Evolutionary conservation across 2,329 filamentous ascomycete genomes (phyloP), one percentile per base, ranked within the genome.

Genomic region (Celoporthe dispersa): DNA sequence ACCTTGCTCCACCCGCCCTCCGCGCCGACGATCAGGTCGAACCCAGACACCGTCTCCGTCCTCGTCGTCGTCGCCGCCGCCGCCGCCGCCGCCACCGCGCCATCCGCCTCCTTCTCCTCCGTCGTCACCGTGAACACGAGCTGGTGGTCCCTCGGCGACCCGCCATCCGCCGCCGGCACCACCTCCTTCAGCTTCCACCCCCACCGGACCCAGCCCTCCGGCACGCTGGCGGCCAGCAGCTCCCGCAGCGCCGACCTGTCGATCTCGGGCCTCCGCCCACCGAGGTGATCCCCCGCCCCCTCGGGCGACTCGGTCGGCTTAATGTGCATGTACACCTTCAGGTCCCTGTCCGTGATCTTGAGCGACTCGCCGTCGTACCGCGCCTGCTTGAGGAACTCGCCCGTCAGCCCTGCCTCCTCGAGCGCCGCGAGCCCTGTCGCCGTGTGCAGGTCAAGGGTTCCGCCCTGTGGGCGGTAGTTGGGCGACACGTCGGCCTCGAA

Each of bases 381-480:
- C 1, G 84, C 84, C 66, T 83, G 72, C 71, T 82, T 79, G n/a
- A 79, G 73, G 75, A 88, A 89, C 41, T 83, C 79, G 0, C 84
- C 81, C 76, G 80, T 85, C 7, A 89, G 76, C 0, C 81, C 82
- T 4, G 85, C 85, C 68, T 85, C 82, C 66, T 81, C 82, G 63
- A 89, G 75, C 0, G 86, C 86, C 4, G 80, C 78, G 41, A 88
- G 82, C 0, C 87, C 87, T 1, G 83, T 84, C 3, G 78, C 72
- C 0, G 81, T 82, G 72, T 89, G 86, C 11, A 90, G 77, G 73
- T 89, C 87, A 2, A 90, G 81, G 4, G 79, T 84, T 11, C 87
- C 86, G 41, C 86, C 86, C 74, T 87, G 84, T 7, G 77, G 80
- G 57, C 84, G 80, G 67, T 81, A 82, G 70, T 83, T 73, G n/a